phyloP scores from a whole-genome alignment of 306 rosid species.

The Morella rubra region DNA sequence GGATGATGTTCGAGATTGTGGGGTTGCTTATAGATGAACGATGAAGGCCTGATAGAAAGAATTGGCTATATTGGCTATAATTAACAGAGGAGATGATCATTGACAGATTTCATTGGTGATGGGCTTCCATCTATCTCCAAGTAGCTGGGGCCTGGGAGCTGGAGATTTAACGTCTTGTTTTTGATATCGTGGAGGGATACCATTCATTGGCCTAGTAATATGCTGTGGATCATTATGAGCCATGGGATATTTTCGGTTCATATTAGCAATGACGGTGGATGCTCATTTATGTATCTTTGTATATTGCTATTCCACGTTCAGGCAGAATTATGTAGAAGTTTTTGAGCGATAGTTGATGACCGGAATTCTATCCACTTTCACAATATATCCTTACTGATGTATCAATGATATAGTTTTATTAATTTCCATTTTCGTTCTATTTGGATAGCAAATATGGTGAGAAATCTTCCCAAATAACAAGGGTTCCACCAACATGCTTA shows the following conservation, averaged over 20 bases:
- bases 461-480: background rate
- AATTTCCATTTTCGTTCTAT: background rate
- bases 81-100: background rate
- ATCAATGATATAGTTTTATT: too few relatives aligned
- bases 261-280: too few relatives aligned
- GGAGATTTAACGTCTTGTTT: background rate
- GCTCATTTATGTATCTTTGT: too few relatives aligned
- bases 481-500: too few relatives aligned
- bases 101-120: background rate
- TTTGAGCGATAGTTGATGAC: too few relatives aligned
- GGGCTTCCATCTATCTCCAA: background rate
- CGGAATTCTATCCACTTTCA: too few relatives aligned
- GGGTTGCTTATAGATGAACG: background rate
- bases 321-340: too few relatives aligned
- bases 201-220: background rate
- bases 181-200: background rate
- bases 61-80: background rate
- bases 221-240: too few relatives aligned
- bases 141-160: background rate
- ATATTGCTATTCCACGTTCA: too few relatives aligned
- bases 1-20: background rate
- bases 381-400: too few relatives aligned
- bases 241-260: too few relatives aligned
- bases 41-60: background rate
- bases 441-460: background rate